These are phyloP conservation scores for Eustoma russellianum DNA, from an alignment of 257 asterid genomes.

Conservation along the genomic window DNA sequence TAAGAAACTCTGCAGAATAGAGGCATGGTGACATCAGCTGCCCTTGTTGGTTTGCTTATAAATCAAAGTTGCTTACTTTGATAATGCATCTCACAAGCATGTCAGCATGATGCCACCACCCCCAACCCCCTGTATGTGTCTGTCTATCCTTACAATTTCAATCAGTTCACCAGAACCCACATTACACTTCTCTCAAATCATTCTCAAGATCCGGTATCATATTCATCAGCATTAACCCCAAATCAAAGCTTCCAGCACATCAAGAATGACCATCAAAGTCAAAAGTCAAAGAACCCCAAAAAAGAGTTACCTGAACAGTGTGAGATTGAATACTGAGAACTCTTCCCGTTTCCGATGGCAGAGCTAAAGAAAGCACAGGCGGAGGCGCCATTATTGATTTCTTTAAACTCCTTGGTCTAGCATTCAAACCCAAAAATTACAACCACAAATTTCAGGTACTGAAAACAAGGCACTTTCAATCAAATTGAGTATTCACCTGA, in stretches of 20 bases:
- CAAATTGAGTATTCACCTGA: conserved; percentile 24
- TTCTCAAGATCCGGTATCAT: too few species aligned
- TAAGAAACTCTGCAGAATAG: too few species aligned
- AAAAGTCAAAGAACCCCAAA: conserved; percentile 1
- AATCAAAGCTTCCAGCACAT: not conserved
- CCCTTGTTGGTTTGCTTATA: not conserved
- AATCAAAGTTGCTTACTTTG: not conserved
- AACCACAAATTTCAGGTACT: not conserved
- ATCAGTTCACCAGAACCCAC: too few species aligned
- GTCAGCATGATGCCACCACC: too few species aligned
- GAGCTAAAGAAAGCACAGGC: conserved; percentile 70
- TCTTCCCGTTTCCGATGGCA: conserved; percentile 90
- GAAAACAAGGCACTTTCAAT: not conserved
- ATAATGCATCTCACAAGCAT: too few species aligned
- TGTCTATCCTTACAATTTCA: too few species aligned
- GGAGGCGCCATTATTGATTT: conserved; percentile 65
- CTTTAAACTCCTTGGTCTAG: conserved; percentile 32
- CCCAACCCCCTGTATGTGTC: too few species aligned
- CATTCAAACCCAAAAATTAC: not conserved
- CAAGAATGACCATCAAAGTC: not conserved
- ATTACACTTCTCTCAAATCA: too few species aligned
- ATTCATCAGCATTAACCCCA: not conserved
- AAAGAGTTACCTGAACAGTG: conserved; percentile 74
- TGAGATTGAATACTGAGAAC: conserved; percentile 94
- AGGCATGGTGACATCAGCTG: not conserved